Evolutionary conservation across 495 filamentous ascomycete genomes (phyloP).

Genomic region (Neurospora sp.): DNA sequence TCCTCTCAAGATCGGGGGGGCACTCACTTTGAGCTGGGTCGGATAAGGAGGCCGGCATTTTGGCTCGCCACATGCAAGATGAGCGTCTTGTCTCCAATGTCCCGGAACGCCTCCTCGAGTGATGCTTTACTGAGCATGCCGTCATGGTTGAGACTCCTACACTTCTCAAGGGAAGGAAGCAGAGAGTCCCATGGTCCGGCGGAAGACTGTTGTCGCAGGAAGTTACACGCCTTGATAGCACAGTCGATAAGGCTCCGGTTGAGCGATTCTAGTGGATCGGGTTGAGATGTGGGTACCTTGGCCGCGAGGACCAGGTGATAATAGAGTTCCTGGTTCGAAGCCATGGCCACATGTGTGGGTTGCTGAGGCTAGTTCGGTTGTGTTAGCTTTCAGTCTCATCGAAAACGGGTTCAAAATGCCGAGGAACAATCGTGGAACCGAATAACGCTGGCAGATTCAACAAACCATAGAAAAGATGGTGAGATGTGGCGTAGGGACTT

Average conservation of each 20-base stretch:
- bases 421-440: not conserved
- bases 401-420: not conserved
- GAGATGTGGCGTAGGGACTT: not conserved
- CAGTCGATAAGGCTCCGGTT: not conserved
- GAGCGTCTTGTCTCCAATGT: not conserved
- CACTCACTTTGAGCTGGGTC: constrained; percentile 30
- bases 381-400: not conserved
- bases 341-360: not conserved
- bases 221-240: not conserved
- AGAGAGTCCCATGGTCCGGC: not conserved
- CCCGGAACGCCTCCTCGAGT: not conserved
- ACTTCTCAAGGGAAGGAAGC: not conserved
- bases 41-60: constrained; percentile 47
- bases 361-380: not conserved
- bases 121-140: not conserved
- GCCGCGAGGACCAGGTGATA: not conserved
- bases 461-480: not conserved
- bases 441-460: not conserved
- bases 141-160: not conserved
- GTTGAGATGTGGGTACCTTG: not conserved
- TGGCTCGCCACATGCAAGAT: constrained; percentile 24
- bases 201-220: not conserved
- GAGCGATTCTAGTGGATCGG: not conserved
- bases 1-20: not conserved
- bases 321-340: not conserved